Conservation (phyloP, 2,329 filamentous ascomycete species). For the Claviceps humidiphila region DNA sequence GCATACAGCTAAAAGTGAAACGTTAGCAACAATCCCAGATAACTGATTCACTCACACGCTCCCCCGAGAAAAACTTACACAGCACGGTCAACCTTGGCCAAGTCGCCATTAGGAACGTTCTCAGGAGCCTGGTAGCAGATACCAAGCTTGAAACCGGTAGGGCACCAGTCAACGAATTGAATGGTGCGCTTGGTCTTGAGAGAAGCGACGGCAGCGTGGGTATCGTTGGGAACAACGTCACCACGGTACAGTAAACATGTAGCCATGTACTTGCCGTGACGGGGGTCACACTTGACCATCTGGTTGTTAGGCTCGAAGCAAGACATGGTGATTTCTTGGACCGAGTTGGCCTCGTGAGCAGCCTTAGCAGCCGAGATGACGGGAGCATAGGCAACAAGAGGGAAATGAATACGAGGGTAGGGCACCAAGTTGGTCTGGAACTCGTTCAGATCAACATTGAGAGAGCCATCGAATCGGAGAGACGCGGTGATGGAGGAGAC, state of each 20-base stretch:
- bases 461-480: slow-evolving; percentile 93
- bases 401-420: slow-evolving; percentile 98
- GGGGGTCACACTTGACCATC: slow-evolving; percentile 99
- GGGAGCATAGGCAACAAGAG: slow-evolving; percentile 88
- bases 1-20: slow-evolving; percentile 61
- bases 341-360: slow-evolving; percentile 93
- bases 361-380: slow-evolving; percentile 93
- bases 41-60: not conserved
- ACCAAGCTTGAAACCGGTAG: slow-evolving; percentile 99
- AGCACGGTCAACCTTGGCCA: slow-evolving; percentile 95
- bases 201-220: slow-evolving; percentile 80
- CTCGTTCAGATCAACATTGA: slow-evolving; percentile 98
- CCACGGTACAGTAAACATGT: slow-evolving; percentile 96
- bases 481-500: slow-evolving; percentile 98
- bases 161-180: slow-evolving; percentile 99
- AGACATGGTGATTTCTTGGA: slow-evolving; percentile 95
- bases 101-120: slow-evolving; percentile 90
- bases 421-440: slow-evolving; percentile 99
- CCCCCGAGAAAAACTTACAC: slow-evolving; percentile 51
- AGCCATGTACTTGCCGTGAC: slow-evolving; percentile 99
- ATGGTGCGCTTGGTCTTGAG: slow-evolving; percentile 99
- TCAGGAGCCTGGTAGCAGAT: slow-evolving; percentile 99
- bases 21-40: slow-evolving; percentile 12
- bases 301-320: slow-evolving; percentile 99
- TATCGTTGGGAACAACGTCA: slow-evolving; percentile 94